Percentiles rank a stretch among this genome's conserved stretches.
These are phyloP conservation scores for Aegilops sharonensis DNA, from an alignment of 176 grass and related monocot species.

Conservation along the genomic window DNA sequence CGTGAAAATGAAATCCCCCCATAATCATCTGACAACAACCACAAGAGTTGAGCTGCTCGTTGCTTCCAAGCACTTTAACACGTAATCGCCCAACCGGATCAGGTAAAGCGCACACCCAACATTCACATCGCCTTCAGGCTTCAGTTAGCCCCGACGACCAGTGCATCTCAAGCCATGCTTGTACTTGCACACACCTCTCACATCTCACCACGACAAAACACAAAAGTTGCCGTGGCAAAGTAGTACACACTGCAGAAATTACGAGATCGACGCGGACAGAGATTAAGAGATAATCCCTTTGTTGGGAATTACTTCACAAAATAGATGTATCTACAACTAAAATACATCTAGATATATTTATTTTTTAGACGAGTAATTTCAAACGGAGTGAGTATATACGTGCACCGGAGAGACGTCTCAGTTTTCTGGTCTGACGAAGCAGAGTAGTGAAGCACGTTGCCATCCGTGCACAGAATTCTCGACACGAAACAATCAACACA, in stretches of 20 bases:
- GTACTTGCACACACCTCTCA: neutral
- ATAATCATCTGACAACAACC: neutral
- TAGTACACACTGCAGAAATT: neutral
- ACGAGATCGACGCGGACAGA: neutral
- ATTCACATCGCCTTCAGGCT: neutral
- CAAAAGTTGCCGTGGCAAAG: constrained; percentile 1
- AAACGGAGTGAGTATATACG: too few species aligned
- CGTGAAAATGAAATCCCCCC: neutral
- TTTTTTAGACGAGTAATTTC: too few species aligned
- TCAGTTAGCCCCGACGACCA: neutral
- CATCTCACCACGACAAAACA: neutral
- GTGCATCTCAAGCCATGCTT: too few species aligned
- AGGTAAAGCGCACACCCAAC: neutral
- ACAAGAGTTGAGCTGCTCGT: neutral
- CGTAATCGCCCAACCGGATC: neutral
- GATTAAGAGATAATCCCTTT: too few species aligned
- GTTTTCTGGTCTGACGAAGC: neutral
- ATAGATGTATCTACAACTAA: neutral
- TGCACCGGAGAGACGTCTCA: neutral
- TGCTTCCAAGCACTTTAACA: neutral
- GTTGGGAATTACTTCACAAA: too few species aligned
- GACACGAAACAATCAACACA: neutral
- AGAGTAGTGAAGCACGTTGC: neutral
- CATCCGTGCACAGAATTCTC: neutral
- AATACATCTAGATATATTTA: too few species aligned